Conservation (phyloP, 495 filamentous ascomycete species). For the Astrothelium subdiscretum region DNA sequence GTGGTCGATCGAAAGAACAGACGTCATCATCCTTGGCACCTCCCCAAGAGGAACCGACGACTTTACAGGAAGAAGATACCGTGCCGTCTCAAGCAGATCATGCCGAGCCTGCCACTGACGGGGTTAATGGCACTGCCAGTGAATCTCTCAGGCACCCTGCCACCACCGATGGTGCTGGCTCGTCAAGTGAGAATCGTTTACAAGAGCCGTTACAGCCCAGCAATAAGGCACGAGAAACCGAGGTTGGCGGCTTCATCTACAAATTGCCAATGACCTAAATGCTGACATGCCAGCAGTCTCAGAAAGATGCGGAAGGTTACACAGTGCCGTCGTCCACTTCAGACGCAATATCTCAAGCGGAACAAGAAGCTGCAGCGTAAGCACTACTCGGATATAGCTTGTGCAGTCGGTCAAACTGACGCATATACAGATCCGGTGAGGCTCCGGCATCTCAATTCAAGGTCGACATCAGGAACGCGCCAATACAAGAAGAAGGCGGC, state of each 20-base stretch:
- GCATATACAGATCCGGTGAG: slow-evolving; percentile 28
- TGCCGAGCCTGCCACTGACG: slow-evolving; percentile 7
- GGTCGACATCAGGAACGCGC: slow-evolving; percentile 82
- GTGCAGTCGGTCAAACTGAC: slow-evolving; percentile 11
- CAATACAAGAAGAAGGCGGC: slow-evolving; percentile 83
- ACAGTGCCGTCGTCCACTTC: slow-evolving; percentile 53
- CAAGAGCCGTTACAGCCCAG: slow-evolving; percentile 25
- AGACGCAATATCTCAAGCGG: slow-evolving; percentile 74
- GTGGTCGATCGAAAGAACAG: slow-evolving; percentile 8
- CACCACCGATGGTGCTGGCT: neutral
- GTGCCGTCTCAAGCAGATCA: neutral
- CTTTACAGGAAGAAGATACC: slow-evolving; percentile 3
- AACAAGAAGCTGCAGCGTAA: slow-evolving; percentile 58
- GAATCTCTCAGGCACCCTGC: neutral
- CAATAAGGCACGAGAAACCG: neutral
- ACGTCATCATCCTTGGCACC: slow-evolving; percentile 8
- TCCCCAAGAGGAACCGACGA: slow-evolving; percentile 7
- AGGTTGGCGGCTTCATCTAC: neutral
- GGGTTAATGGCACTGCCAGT: slow-evolving; percentile 14
- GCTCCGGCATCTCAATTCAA: slow-evolving; percentile 66
- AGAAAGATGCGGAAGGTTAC: slow-evolving; percentile 54
- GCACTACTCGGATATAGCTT: neutral
- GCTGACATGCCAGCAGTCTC: slow-evolving; percentile 21
- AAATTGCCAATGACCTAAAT: neutral
- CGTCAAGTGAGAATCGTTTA: neutral